Base-by-base conservation (phyloP, 176 grass and related monocot species). In the Carex myosuroides region DNA sequence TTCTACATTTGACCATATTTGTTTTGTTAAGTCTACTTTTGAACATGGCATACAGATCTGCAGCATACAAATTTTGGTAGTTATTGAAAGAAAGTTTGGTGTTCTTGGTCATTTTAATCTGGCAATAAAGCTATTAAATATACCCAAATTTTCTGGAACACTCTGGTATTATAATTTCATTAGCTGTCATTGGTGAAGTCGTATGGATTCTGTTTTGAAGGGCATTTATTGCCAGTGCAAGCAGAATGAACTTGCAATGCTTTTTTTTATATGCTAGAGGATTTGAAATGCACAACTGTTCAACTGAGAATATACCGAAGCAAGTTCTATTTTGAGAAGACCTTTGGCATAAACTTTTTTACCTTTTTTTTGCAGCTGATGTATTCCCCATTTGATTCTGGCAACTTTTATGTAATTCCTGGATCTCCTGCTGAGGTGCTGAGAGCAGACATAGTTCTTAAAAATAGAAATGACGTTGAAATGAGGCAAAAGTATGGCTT, bases 331-430 rank as follows among this genome's bases (percentile, higher is more conserved):
- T 21, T 77, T 54, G 48, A 56, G 50, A 55, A 56, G 2, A 32
- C 20, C 26, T 68, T 87, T 79, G 64, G 87, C 71, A 22, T 48
- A 64, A 87, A 87, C 21, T 87, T 64, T 30, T 95, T 41, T 42
- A n/a, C 58, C 66, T 46, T 84, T 46, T 86, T 46, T 22, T 79
- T 94, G 84, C 97, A 99, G 97, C 86, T 99, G 86, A 90, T 92
- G 89, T 99, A 99, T 87, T 89, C 91, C 84, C 83, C 88, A 91
- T 90, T 99, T 99, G 93, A 99, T 94, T 87, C 83, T 81, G 97
- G 93, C 60, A 99, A 99, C 79, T 94, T 90, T 88, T 90, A 94
- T 41, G 91, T 96, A 32, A 92, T 99, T 94, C 93, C 93, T 83
- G 97, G 93, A 72, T 91, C 84, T 58, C 90, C 97, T 63, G 78